phyloP scores from a whole-genome alignment of 2,329 filamentous ascomycete genomes.

The Byssoonygena ceratinophila region DNA sequence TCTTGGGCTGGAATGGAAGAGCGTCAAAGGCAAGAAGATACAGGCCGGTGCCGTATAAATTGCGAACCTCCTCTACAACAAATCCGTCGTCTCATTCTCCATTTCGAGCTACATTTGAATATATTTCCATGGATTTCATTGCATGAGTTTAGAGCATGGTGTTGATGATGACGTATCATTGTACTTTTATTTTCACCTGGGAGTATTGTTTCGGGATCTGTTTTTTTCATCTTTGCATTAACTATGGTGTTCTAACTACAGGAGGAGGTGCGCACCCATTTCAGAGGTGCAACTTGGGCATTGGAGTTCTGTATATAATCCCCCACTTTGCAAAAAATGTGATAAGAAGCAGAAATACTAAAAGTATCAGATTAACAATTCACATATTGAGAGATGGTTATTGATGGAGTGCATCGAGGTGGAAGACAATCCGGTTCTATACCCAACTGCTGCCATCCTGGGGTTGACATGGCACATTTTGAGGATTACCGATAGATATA shows the following conservation, averaged over 20 bases:
- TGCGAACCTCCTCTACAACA: not conserved
- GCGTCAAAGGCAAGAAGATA: constrained; percentile 15
- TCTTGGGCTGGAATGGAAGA: constrained; percentile 48
- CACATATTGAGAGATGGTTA: no score
- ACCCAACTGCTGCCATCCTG: no score
- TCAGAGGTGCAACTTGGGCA: no score
- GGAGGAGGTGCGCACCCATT: no score
- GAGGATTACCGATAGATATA: no score
- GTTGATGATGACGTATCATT: not conserved
- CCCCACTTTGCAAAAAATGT: no score
- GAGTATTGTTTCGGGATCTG: not conserved
- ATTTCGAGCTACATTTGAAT: not conserved
- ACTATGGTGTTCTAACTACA: not conserved
- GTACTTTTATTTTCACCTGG: not conserved
- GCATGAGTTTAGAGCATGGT: not conserved
- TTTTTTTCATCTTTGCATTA: not conserved
- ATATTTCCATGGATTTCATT: not conserved
- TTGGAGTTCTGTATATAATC: not conserved
- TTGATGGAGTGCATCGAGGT: no score
- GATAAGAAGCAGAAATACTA: no score
- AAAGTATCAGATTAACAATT: no score
- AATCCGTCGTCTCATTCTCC: not conserved
- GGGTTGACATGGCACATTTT: no score
- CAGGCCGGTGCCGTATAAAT: constrained; percentile 11
- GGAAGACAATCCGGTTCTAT: no score